These are phyloP conservation scores for Eucalyptus globulus DNA, from an alignment of 345 rosid genomes.

Conservation along the genomic window DNA sequence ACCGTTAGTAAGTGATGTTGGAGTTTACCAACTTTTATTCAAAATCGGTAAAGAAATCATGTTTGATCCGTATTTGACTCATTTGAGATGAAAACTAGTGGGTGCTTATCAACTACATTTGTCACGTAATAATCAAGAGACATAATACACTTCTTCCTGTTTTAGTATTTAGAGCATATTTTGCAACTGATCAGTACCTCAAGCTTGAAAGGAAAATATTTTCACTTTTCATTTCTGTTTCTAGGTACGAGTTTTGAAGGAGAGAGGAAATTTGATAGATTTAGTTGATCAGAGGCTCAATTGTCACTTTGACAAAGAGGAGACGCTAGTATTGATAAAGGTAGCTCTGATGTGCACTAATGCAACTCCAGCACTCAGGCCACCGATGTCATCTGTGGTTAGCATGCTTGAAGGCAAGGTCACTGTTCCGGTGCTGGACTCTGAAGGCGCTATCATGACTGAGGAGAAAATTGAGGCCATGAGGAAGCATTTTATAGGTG, in stretches of 20 bases:
- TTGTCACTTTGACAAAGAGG: background rate
- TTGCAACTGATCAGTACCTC: background rate
- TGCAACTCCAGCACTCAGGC: background rate
- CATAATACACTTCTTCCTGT: too few relatives aligned
- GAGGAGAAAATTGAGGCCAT: background rate
- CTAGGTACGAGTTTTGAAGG: background rate
- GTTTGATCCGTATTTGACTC: background rate
- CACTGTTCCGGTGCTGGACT: background rate
- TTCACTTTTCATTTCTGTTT: background rate
- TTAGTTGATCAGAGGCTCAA: background rate
- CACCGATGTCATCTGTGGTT: background rate
- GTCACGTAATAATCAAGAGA: background rate
- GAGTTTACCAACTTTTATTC: background rate
- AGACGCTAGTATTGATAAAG: background rate
- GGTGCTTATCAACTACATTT: background rate
- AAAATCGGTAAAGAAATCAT: background rate
- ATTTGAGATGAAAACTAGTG: background rate
- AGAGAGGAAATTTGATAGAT: background rate
- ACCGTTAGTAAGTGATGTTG: background rate
- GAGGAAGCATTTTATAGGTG: background rate
- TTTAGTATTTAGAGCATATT: too few relatives aligned
- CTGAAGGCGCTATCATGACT: background rate
- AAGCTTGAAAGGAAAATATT: background rate
- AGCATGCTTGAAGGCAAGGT: constrained; percentile 17
- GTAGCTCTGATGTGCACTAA: background rate